Conservation (phyloP, 1,284 basidiomycete species). For the Ustilago cynodontis region DNA sequence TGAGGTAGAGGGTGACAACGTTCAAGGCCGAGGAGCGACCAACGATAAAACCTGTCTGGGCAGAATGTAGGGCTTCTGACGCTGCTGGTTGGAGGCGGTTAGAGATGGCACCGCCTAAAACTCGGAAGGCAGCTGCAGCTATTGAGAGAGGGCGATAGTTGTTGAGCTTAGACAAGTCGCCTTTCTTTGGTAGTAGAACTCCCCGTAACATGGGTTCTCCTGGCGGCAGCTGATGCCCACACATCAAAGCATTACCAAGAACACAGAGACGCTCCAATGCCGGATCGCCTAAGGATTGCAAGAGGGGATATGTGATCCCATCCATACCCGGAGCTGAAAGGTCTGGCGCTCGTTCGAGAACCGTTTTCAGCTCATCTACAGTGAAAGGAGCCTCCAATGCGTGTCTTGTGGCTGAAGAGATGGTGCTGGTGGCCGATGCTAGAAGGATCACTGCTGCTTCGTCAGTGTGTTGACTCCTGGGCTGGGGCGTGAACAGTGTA, state of each 20-base stretch:
- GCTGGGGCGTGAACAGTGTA: background rate
- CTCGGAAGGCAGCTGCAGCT: background rate
- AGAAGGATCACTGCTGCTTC: background rate
- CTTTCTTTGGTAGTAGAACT: constrained; percentile 4
- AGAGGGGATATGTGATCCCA: background rate
- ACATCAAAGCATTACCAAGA: background rate
- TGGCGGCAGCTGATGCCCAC: background rate
- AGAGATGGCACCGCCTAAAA: background rate
- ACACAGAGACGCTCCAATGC: background rate
- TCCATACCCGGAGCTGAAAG: background rate
- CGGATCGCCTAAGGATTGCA: background rate
- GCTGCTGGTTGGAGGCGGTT: background rate
- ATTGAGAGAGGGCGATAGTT: constrained; percentile 6
- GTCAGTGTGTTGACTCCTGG: background rate
- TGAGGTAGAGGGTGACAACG: background rate
- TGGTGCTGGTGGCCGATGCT: too few species aligned
- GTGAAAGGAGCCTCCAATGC: background rate
- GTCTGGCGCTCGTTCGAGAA: background rate
- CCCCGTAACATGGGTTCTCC: constrained; percentile 1
- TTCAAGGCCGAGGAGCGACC: background rate
- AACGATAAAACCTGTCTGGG: background rate
- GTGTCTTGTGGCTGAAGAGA: background rate
- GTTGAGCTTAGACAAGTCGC: background rate
- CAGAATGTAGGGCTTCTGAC: background rate
- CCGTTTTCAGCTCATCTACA: background rate